Evolutionary conservation across 257 asterid species (phyloP), one percentile per base, ranked within the genome.

Genomic region (Galeopsis tetrahit): DNA sequence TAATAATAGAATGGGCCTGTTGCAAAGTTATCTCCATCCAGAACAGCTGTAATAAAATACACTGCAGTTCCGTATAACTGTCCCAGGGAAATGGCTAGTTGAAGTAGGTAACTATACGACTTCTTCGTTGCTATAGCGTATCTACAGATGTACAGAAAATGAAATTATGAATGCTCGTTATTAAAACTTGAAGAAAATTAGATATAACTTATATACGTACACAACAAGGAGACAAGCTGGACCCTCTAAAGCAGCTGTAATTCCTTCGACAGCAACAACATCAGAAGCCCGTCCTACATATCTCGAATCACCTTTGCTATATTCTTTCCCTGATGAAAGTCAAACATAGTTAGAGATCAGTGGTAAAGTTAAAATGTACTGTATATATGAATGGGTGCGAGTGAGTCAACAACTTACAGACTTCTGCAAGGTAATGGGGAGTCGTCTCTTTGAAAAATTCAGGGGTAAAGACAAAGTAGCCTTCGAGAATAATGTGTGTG

Each of bases 261-360:
- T 83, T 73, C 92, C 96, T 88, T 92, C 98, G 39, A 92, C 85
- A 64, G 95, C 81, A 11, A 95, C 82, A 0, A 92, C 81, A 58
- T 73, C 87, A 78, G 99, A 79, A 77, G 88, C 85, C 2, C 97
- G 88, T 7, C 83, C 88, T 40, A 84, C 99, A 17, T 90, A 95
- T 74, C 97, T 83, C 66, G 99, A 95, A 81, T 95, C 99, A 10
- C 99, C 98, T 81, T 90, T 95, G 85, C 97, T 88, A 73, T 95
- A 95, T 79, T 95, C 99, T 77, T 95, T 95, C 98, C 99, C 99
- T 95, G 84, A 34, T 62, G 73, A 59, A 17, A 58, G 73, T 56
- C 46, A 59, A 71, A 11, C 28, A 36, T 48, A 34, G 59, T 56
- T 6, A 62, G 14, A 36, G 46, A 14, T 28, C 35, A 4, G 10